phyloP scores from a whole-genome alignment of 23 red algal species.

The Gracilaria gracilis region DNA sequence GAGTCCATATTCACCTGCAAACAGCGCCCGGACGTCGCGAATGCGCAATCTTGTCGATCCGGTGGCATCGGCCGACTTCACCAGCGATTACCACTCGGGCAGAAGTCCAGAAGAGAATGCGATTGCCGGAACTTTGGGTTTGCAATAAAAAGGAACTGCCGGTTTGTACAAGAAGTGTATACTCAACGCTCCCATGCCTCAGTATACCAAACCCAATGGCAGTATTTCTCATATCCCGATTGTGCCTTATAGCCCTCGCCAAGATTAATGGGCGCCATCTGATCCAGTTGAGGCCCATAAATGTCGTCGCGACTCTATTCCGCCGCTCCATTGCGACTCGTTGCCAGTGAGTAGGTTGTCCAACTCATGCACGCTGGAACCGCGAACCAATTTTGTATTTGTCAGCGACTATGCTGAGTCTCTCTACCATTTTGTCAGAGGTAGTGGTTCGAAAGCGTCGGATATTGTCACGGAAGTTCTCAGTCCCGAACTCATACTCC shows the following conservation, averaged over 20 bases:
- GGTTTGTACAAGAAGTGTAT: slow-evolving; percentile 9
- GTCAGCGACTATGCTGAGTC: slow-evolving; percentile 66
- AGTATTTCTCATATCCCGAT: slow-evolving; percentile 53
- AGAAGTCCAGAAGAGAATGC: too few relatives aligned
- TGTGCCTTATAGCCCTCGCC: slow-evolving; percentile 7
- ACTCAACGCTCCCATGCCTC: slow-evolving; percentile 39
- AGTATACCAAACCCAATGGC: slow-evolving; percentile 60
- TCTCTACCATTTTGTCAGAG: slow-evolving; percentile 51
- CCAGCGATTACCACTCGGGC: too few relatives aligned
- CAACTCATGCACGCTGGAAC: slow-evolving; percentile 32
- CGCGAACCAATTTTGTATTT: slow-evolving; percentile 14
- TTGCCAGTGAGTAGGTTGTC: slow-evolving; percentile 1
- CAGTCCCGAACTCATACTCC: slow-evolving; percentile 58
- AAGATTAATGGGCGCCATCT: slow-evolving; percentile 31
- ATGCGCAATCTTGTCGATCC: too few relatives aligned
- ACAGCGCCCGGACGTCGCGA: too few relatives aligned
- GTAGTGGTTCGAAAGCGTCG: slow-evolving; percentile 17
- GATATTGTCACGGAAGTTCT: slow-evolving; percentile 61
- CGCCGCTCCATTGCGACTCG: slow-evolving; percentile 17
- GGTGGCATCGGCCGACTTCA: too few relatives aligned
- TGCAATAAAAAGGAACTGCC: too few relatives aligned
- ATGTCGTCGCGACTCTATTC: slow-evolving; percentile 36
- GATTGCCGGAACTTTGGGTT: too few relatives aligned
- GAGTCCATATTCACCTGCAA: too few relatives aligned
- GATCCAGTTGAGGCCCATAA: slow-evolving; percentile 29